Percentiles rank a stretch among this genome's conserved stretches.
Evolutionary conservation across 352 stramenopile genomes (phyloP).

Genomic region (Phytophthora ohioensis): DNA sequence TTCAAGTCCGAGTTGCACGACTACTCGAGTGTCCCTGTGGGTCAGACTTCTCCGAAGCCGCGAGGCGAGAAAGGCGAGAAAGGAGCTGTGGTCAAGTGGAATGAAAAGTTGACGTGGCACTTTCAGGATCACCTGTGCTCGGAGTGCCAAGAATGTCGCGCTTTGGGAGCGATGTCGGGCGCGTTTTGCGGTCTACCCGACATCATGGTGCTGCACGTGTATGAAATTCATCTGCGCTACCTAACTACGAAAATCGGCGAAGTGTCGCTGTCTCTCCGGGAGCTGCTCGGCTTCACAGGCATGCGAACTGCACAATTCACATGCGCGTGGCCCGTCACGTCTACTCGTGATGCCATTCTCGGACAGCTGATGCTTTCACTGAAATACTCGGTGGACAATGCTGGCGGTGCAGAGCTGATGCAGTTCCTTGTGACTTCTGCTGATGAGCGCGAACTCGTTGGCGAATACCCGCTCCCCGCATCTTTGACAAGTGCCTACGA

Average conservation of each 20-base stretch:
- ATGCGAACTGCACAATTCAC: constrained; percentile 67
- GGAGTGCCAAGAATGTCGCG: constrained; percentile 74
- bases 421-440: constrained; percentile 80
- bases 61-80: constrained; percentile 67
- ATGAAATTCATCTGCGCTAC: constrained; percentile 86
- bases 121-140: constrained; percentile 82
- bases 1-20: constrained; percentile 88
- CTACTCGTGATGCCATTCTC: constrained; percentile 68
- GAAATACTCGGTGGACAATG: constrained; percentile 70
- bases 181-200: constrained; percentile 80
- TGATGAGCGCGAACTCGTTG: constrained; percentile 68
- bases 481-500: constrained; percentile 58
- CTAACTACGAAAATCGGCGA: constrained; percentile 88
- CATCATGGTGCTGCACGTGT: constrained; percentile 84
- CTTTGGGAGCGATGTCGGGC: constrained; percentile 63
- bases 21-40: constrained; percentile 74
- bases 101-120: constrained; percentile 79
- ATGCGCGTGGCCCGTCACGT: constrained; percentile 80
- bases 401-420: constrained; percentile 49
- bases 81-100: constrained; percentile 69
- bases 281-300: constrained; percentile 77
- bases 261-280: constrained; percentile 74
- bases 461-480: constrained; percentile 72
- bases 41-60: constrained; percentile 75
- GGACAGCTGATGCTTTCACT: constrained; percentile 77